Evolutionary conservation across 306 rosid species (phyloP).

Genomic region (Dryas alaskensis): DNA sequence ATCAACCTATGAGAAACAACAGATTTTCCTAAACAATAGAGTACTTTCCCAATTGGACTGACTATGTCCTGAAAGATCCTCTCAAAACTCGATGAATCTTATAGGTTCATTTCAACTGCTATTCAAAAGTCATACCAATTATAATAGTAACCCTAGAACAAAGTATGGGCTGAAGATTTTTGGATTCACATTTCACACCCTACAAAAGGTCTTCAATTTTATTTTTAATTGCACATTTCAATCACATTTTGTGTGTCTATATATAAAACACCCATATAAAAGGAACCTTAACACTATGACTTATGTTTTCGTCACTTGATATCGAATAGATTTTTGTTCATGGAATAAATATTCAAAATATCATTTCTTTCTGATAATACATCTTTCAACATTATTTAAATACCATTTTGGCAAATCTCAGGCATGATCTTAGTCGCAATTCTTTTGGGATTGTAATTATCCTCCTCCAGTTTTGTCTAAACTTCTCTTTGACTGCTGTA

Average conservation of each 20-base stretch:
- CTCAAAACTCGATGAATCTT: not conserved
- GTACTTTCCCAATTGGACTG: not conserved
- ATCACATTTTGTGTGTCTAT: not conserved
- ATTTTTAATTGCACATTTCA: not conserved
- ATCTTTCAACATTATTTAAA: not conserved
- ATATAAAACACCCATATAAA: not conserved
- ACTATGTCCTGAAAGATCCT: conserved; percentile 9
- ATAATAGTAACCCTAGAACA: not conserved
- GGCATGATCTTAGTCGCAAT: too few relatives aligned
- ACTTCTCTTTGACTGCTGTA: too few relatives aligned
- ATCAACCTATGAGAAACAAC: not conserved
- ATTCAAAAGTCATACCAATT: not conserved
- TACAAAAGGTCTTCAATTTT: conserved; percentile 7
- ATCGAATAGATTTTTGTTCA: not conserved
- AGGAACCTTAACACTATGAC: not conserved
- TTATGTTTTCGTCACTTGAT: not conserved
- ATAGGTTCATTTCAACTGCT: not conserved
- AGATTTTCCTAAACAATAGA: too few relatives aligned
- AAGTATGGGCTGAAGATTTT: not conserved
- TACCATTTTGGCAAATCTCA: too few relatives aligned
- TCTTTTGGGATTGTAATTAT: too few relatives aligned
- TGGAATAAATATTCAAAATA: not conserved
- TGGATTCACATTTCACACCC: not conserved
- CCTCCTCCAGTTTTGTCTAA: too few relatives aligned
- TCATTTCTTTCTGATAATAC: not conserved